Evolutionary conservation across 2,329 filamentous ascomycete species (phyloP).

Genomic region (Arthrobotrys iridis): DNA sequence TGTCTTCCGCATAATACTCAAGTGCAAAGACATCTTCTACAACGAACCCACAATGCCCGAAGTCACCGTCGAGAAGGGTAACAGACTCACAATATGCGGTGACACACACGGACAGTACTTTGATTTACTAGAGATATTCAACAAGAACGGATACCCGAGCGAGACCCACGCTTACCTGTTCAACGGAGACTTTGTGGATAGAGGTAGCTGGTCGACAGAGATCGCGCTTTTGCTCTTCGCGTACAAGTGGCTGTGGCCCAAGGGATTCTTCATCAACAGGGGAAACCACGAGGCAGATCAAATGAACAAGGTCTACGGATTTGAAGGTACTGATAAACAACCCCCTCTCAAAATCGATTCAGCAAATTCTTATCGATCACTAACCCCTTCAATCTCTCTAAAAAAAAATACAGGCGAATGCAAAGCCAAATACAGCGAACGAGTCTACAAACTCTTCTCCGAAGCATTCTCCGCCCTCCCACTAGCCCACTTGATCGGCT

Average conservation of each 20-base stretch:
- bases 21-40: constrained; percentile 87
- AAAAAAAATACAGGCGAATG: constrained; percentile 77
- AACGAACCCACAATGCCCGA: constrained; percentile 98
- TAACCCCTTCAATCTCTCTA: neutral
- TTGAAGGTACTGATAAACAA: constrained; percentile 68
- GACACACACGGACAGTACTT: constrained; percentile 99
- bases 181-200: constrained; percentile 98
- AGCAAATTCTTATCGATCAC: neutral
- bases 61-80: constrained; percentile 79
- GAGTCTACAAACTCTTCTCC: constrained; percentile 95
- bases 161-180: constrained; percentile 94
- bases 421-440: constrained; percentile 96
- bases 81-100: constrained; percentile 90
- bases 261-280: constrained; percentile 91
- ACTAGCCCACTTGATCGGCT: constrained; percentile 87
- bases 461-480: constrained; percentile 96
- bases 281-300: constrained; percentile 99
- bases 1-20: constrained; percentile 93
- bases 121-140: constrained; percentile 95
- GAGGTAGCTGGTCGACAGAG: constrained; percentile 98
- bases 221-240: constrained; percentile 92
- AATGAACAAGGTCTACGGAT: constrained; percentile 98
- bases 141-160: constrained; percentile 82
- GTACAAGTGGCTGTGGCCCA: constrained; percentile 93
- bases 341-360: neutral